Base-by-base conservation (phyloP, 768 basidiomycete species). In the Kwoniella dejecticola region DNA sequence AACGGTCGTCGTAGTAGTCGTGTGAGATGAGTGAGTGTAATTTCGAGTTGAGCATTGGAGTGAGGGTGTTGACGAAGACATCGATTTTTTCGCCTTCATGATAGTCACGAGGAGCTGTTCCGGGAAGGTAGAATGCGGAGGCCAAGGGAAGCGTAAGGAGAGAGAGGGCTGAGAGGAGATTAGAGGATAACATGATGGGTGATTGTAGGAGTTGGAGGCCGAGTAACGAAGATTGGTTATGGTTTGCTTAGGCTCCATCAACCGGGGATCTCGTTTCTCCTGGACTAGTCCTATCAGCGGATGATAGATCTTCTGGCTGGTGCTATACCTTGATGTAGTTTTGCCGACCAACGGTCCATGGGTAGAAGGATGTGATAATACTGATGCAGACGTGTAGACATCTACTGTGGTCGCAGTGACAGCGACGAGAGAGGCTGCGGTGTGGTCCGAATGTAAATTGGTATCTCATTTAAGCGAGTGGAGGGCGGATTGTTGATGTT, bases 1-100 rank as follows among this genome's bases (percentile, higher is more conserved):
- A 89, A 54, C 83, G 82, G 1, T 88, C 49, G 72, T 93, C 85
- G 79, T 97, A 98, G 80, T 95, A 97, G 78, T 98, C 95, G 77
- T 95, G 91, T 90, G 75, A 58, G 46, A 64, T 50, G 21, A 70
- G 62, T 62, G 61, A 76, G 24, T 61, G 69, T 40, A 79, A 67
- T 52, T 79, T 77, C 13, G 79, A 75, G 49, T 77, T 67, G 50
- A 90, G 81, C 85, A 89, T 91, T 2, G 93, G 93, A 15, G 91
- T 92, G 53, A 95, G 82, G 0, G 90, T 88, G 79, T 95, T 96
- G 71, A 96, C 68, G 49, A 68, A 76, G 7, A 77, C 76, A 41
- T 76, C 72, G 33, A 97, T 90, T 52, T 80, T 79, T 63, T 97
- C 91, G 47, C 88, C 88, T 52, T 76, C 69, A 15, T 76, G 77